Conservation (phyloP, 139 green algal genomes). For the Auxenochlorella pyrenoidosa region DNA sequence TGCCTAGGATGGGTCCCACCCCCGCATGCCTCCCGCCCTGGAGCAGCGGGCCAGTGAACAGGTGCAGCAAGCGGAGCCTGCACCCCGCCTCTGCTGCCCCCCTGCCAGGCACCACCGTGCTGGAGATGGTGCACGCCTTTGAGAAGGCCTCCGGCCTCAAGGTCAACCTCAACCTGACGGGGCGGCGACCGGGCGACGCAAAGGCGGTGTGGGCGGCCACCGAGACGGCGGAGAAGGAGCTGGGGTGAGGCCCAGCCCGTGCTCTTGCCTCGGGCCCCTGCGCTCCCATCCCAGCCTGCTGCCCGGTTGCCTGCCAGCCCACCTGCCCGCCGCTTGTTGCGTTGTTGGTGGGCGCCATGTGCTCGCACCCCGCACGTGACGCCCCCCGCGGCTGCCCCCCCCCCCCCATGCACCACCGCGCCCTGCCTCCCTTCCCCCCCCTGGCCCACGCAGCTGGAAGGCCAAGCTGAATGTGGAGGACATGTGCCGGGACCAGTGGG, state of each 20-base stretch:
- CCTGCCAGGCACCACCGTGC: constrained; percentile 85
- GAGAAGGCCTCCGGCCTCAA: constrained; percentile 90
- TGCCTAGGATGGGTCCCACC: background rate
- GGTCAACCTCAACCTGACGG: constrained; percentile 69
- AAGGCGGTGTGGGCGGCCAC: constrained; percentile 92
- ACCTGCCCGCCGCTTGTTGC: too few species aligned
- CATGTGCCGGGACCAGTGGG: constrained; percentile 97
- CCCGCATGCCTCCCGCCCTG: background rate
- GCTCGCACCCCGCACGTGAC: too few species aligned
- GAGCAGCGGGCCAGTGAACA: background rate
- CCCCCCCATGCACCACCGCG: too few species aligned
- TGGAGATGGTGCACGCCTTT: constrained; percentile 96
- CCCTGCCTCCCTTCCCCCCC: background rate
- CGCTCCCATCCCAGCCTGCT: too few species aligned
- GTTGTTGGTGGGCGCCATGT: too few species aligned
- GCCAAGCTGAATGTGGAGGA: constrained; percentile 85
- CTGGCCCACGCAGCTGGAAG: constrained; percentile 72
- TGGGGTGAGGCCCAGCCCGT: constrained; percentile 55
- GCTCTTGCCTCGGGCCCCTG: background rate
- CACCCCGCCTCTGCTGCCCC: background rate
- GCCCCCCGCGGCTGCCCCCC: too few species aligned
- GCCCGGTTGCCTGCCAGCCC: too few species aligned
- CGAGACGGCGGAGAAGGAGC: constrained; percentile 85
- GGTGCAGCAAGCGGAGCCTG: background rate
- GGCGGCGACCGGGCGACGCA: constrained; percentile 81